Conservation (phyloP, 2,329 filamentous ascomycete genomes). For the Monosporascus sp. region DNA sequence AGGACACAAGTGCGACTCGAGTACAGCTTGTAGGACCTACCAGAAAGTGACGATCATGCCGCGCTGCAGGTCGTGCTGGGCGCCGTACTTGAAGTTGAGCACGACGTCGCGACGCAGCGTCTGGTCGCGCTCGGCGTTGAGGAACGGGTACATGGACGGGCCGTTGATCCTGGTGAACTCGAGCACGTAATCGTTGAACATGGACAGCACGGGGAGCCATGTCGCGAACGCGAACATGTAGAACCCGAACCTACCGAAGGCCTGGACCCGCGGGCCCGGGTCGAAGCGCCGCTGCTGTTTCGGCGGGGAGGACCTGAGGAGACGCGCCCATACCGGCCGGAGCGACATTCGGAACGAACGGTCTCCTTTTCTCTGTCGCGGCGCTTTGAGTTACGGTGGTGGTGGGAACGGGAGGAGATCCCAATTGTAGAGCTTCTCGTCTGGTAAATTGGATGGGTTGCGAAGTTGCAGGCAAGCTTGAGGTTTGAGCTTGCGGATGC, state of each 20-base stretch:
- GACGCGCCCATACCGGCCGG: not conserved
- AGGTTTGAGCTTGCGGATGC: not conserved
- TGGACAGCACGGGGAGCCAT: slow-evolving; percentile 57
- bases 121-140: slow-evolving; percentile 62
- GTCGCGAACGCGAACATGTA: slow-evolving; percentile 49
- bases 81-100: slow-evolving; percentile 53
- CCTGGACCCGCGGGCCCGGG: slow-evolving; percentile 4
- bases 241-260: slow-evolving; percentile 31
- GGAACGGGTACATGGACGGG: slow-evolving; percentile 69
- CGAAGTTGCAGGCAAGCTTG: not conserved
- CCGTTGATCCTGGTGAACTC: slow-evolving; percentile 54
- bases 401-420: no score
- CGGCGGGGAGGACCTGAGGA: not conserved
- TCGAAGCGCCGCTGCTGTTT: not conserved
- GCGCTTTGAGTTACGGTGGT: not conserved
- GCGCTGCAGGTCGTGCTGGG: slow-evolving; percentile 52
- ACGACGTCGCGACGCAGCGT: slow-evolving; percentile 50
- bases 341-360: not conserved
- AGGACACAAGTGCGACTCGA: not conserved
- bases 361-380: not conserved
- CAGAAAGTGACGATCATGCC: slow-evolving; percentile 72
- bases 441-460: no score
- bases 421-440: no score
- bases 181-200: slow-evolving; percentile 56
- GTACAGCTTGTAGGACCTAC: slow-evolving; percentile 33